phyloP scores from a whole-genome alignment of 108 stramenopile genomes.

The Bacterosira constricta region DNA sequence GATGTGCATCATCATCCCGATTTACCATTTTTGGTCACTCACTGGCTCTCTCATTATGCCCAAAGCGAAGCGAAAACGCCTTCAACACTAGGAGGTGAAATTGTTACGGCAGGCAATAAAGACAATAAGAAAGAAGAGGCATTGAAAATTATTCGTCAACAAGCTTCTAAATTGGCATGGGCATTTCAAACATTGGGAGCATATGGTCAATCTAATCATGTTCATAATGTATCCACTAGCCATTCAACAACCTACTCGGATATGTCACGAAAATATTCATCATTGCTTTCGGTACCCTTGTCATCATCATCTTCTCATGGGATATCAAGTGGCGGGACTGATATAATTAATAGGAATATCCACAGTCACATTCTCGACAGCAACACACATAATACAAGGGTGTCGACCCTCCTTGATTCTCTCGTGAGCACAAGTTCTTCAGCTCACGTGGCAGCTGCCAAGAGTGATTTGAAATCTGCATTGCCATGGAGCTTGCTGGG shows the following conservation, averaged over 20 bases:
- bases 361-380: too few relatives aligned
- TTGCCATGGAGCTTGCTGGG: conserved; percentile 38
- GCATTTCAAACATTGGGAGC: conserved; percentile 77
- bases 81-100: background rate
- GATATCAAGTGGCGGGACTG: too few relatives aligned
- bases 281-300: conserved; percentile 32
- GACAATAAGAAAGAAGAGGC: conserved; percentile 40
- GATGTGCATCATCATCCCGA: conserved; percentile 38
- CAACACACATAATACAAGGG: too few relatives aligned
- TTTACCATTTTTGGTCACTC: conserved; percentile 81
- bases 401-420: conserved; percentile 29
- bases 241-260: conserved; percentile 60
- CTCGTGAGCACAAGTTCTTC: conserved; percentile 16
- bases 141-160: conserved; percentile 50
- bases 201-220: conserved; percentile 62
- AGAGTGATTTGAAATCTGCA: conserved; percentile 4
- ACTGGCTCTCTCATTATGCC: conserved; percentile 72
- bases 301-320: too few relatives aligned
- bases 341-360: too few relatives aligned
- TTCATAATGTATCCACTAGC: background rate
- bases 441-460: conserved; percentile 9
- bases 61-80: background rate
- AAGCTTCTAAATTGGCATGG: conserved; percentile 67
- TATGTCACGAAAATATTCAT: conserved; percentile 51
- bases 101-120: background rate